Percentiles rank a stretch among this genome's conserved stretches.
Conservation (phyloP, 2,329 filamentous ascomycete genomes). For the Cercospora citrullina region DNA sequence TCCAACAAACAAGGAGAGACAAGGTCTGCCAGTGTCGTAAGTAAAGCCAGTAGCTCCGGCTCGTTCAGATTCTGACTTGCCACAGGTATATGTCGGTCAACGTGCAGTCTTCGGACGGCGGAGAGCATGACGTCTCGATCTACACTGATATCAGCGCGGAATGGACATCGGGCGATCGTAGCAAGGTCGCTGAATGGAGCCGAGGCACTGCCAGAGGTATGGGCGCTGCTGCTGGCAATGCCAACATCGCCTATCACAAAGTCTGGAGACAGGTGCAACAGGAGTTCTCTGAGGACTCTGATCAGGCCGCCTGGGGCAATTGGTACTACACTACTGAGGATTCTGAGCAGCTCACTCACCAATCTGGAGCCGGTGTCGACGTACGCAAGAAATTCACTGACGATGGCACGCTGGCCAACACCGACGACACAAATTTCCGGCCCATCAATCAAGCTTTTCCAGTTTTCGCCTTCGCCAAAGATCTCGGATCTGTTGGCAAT, state of each 20-base stretch:
- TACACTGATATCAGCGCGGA: conserved; percentile 69
- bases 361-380: conserved; percentile 48
- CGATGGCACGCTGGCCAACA: conserved; percentile 48
- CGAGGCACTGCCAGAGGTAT: conserved; percentile 44
- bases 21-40: conserved; percentile 66
- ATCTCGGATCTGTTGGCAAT: conserved; percentile 49
- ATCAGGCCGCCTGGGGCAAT: conserved; percentile 56
- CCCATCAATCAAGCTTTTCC: conserved; percentile 53
- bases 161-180: conserved; percentile 66
- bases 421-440: conserved; percentile 53
- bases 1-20: conserved; percentile 63
- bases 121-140: conserved; percentile 64
- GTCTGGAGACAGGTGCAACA: conserved; percentile 51
- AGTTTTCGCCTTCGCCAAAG: conserved; percentile 53
- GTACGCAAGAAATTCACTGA: conserved; percentile 51
- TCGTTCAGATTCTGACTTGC: neutral
- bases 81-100: conserved; percentile 61
- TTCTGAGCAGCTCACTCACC: conserved; percentile 45
- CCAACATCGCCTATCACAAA: conserved; percentile 61
- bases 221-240: conserved; percentile 15
- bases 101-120: conserved; percentile 63
- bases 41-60: neutral
- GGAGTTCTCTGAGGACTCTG: conserved; percentile 49
- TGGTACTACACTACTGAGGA: conserved; percentile 55
- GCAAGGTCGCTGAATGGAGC: conserved; percentile 62